These are phyloP conservation scores for Sporothrix globosa DNA, from an alignment of 2,329 filamentous ascomycete species.

Conservation along the genomic window DNA sequence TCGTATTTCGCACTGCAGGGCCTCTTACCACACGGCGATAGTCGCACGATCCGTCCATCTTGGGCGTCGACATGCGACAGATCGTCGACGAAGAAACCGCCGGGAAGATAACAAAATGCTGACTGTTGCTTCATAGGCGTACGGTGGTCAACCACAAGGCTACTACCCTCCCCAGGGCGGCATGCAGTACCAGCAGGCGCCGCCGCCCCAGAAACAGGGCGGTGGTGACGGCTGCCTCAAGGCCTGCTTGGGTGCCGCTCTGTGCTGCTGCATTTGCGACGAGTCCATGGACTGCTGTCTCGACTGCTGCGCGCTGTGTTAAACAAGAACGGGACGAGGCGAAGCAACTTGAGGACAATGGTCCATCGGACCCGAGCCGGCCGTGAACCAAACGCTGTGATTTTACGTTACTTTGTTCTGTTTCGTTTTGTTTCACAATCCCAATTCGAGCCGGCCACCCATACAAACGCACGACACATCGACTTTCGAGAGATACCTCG, in stretches of 20 bases:
- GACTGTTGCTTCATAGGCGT: slow-evolving; percentile 22
- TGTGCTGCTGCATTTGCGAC: slow-evolving; percentile 57
- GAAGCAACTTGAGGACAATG: neutral
- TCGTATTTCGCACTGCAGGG: slow-evolving; percentile 8
- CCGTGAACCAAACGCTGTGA: slow-evolving; percentile 1
- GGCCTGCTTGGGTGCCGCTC: slow-evolving; percentile 47
- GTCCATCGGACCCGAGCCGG: neutral
- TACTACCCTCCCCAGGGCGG: slow-evolving; percentile 49
- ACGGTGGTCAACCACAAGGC: slow-evolving; percentile 42
- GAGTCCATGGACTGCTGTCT: slow-evolving; percentile 56
- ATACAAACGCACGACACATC: neutral
- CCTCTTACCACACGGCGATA: neutral
- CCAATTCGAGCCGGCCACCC: neutral
- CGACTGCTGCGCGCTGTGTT: slow-evolving; percentile 52
- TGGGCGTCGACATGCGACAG: neutral
- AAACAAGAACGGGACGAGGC: slow-evolving; percentile 32
- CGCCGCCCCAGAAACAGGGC: slow-evolving; percentile 44
- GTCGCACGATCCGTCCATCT: neutral
- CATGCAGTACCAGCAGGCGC: slow-evolving; percentile 53
- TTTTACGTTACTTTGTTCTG: neutral
- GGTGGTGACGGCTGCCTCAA: slow-evolving; percentile 49
- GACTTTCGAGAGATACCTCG: too few species aligned
- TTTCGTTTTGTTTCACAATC: neutral
- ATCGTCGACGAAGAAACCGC: too few species aligned
- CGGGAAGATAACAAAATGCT: neutral